These are phyloP conservation scores for Sungouiozyma ichnusensis DNA, from an alignment of 805 yeast species.

Conservation along the genomic window DNA sequence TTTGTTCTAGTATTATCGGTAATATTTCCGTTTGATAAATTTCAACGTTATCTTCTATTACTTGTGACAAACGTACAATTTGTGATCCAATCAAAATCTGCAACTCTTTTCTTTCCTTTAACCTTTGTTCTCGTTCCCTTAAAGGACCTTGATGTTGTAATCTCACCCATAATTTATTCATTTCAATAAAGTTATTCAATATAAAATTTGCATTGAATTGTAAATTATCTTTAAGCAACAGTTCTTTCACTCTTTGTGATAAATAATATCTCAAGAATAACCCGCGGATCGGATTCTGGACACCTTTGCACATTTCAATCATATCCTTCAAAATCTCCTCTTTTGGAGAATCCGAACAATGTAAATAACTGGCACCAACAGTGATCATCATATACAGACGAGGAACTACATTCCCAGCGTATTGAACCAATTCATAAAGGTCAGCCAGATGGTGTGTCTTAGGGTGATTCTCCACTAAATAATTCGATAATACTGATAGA, in stretches of 20 bases:
- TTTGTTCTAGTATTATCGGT: conserved; percentile 79
- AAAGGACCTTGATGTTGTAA: conserved; percentile 93
- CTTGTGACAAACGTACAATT: conserved; percentile 76
- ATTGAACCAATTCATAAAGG: conserved; percentile 87
- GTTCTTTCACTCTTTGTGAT: conserved; percentile 62
- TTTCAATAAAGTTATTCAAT: conserved; percentile 81
- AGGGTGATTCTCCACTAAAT: conserved; percentile 57
- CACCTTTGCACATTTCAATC: conserved; percentile 97
- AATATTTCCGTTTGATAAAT: conserved; percentile 43
- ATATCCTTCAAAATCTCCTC: conserved; percentile 86
- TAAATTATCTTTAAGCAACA: conserved; percentile 22
- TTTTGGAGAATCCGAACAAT: conserved; percentile 55
- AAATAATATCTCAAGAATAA: conserved; percentile 81
- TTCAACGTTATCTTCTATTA: conserved; percentile 54
- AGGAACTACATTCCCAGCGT: conserved; percentile 88
- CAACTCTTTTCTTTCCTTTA: conserved; percentile 73
- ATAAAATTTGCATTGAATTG: conserved; percentile 51
- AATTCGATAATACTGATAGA: conserved; percentile 53
- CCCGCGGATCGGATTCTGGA: conserved; percentile 91
- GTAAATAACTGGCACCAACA: conserved; percentile 83
- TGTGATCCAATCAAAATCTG: conserved; percentile 90
- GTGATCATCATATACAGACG: conserved; percentile 90
- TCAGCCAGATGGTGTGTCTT: conserved; percentile 68
- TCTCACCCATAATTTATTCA: conserved; percentile 97
- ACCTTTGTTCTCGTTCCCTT: conserved; percentile 63